These are phyloP conservation scores for Arachnomyces sp. DNA, from an alignment of 2,329 filamentous ascomycete genomes.

Conservation along the genomic window DNA sequence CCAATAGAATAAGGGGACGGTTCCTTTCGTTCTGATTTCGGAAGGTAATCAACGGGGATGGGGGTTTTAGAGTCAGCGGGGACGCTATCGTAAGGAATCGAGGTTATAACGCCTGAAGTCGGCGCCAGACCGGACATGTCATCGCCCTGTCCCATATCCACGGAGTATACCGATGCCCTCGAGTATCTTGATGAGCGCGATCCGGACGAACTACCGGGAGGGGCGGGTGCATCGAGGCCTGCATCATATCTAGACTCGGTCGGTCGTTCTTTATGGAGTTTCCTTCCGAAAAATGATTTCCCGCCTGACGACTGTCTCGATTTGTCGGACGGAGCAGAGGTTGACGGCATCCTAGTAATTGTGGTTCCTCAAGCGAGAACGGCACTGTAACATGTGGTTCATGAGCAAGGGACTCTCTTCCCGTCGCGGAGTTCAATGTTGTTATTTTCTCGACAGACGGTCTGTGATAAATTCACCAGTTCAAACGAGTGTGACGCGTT, in stretches of 20 bases:
- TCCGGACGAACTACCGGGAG: conserved; percentile 53
- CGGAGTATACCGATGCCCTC: conserved; percentile 62
- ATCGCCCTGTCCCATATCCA: conserved; percentile 60
- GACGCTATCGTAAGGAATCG: conserved; percentile 76
- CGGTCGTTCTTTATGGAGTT: conserved; percentile 65
- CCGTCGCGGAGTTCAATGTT: too few relatives aligned
- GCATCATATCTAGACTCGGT: conserved; percentile 57
- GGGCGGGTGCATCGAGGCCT: conserved; percentile 52
- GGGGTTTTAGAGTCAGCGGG: conserved; percentile 60
- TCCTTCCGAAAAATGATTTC: conserved; percentile 82
- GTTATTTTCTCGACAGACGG: too few relatives aligned
- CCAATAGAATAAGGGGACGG: conserved; percentile 77
- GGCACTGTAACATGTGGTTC: conserved; percentile 24
- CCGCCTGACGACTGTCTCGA: conserved; percentile 72
- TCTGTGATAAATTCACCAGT: too few relatives aligned
- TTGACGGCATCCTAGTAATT: conserved; percentile 40
- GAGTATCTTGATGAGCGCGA: conserved; percentile 68
- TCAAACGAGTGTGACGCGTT: too few relatives aligned
- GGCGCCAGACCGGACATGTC: conserved; percentile 58
- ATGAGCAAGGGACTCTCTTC: background rate
- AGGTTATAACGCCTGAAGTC: conserved; percentile 75
- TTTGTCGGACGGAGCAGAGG: conserved; percentile 65
- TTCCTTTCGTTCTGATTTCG: conserved; percentile 60
- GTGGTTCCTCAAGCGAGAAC: conserved; percentile 18
- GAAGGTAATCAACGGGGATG: conserved; percentile 64